These are phyloP conservation scores for Peltaster fructicola DNA, from an alignment of 2,329 filamentous ascomycete species.

Conservation along the genomic window DNA sequence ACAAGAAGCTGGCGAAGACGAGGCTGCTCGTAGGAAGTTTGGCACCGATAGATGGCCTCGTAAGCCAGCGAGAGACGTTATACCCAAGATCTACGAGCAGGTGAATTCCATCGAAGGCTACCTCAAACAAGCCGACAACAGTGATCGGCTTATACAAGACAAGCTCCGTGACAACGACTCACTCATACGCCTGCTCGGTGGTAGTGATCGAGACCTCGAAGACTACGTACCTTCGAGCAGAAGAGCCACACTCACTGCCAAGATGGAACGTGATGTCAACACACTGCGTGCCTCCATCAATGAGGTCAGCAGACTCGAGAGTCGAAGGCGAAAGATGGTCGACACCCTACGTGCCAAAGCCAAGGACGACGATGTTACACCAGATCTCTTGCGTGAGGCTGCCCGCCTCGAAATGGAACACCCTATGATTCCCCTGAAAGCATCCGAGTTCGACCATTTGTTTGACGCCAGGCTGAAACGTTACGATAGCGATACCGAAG, in stretches of 20 bases:
- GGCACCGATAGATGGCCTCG: constrained; percentile 77
- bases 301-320: constrained; percentile 70
- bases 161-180: constrained; percentile 64
- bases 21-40: constrained; percentile 54
- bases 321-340: constrained; percentile 58
- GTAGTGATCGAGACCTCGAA: constrained; percentile 64
- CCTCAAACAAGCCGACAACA: constrained; percentile 52
- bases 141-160: constrained; percentile 52
- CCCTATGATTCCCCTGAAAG: constrained; percentile 66
- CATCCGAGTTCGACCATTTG: constrained; percentile 80
- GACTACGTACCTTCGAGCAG: constrained; percentile 79
- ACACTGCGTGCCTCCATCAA: constrained; percentile 65
- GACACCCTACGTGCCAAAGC: constrained; percentile 64
- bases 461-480: constrained; percentile 67
- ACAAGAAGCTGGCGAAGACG: constrained; percentile 71
- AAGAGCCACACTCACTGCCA: constrained; percentile 59
- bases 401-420: constrained; percentile 72
- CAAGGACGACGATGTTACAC: constrained; percentile 70
- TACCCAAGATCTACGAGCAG: constrained; percentile 55
- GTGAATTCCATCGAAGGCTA: constrained; percentile 72
- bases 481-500: constrained; percentile 63
- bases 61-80: constrained; percentile 49
- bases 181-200: constrained; percentile 57
- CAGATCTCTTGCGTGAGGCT: constrained; percentile 66
- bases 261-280: constrained; percentile 62